These are phyloP conservation scores for Ogataea methylovora DNA, from an alignment of 805 yeast genomes.

Conservation along the genomic window DNA sequence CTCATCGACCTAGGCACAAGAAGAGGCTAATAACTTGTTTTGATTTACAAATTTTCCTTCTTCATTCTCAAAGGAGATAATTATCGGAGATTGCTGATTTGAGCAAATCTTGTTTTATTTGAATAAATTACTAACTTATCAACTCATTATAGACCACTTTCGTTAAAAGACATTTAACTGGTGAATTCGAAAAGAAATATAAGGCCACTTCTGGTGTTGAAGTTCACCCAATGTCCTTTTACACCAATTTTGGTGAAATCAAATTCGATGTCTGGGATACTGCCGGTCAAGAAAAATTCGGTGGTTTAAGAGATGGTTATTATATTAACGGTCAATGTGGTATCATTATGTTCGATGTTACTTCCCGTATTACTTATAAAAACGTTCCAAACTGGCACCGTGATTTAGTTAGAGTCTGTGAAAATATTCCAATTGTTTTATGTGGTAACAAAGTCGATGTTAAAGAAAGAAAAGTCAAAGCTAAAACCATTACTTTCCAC, in stretches of 20 bases:
- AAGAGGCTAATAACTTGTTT: background rate
- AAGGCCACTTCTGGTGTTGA: slow-evolving; percentile 99
- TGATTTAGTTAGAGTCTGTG: slow-evolving; percentile 99
- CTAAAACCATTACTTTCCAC: slow-evolving; percentile 99
- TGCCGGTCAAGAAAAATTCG: slow-evolving; percentile 99
- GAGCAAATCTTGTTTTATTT: background rate
- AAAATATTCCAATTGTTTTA: slow-evolving; percentile 96
- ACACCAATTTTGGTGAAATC: slow-evolving; percentile 97
- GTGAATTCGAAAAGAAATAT: slow-evolving; percentile 98
- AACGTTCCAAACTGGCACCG: slow-evolving; percentile 99
- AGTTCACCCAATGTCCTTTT: slow-evolving; percentile 97
- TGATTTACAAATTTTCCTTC: background rate
- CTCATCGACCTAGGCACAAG: too few species aligned
- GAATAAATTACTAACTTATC: background rate
- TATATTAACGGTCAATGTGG: slow-evolving; percentile 99
- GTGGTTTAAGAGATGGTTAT: slow-evolving; percentile 99
- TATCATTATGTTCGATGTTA: slow-evolving; percentile 99
- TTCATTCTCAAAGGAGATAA: too few species aligned
- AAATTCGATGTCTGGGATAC: slow-evolving; percentile 99
- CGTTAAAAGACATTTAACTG: slow-evolving; percentile 98
- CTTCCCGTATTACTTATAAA: slow-evolving; percentile 98
- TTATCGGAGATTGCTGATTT: too few species aligned
- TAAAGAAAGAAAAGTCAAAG: slow-evolving; percentile 99
- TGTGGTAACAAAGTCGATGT: slow-evolving; percentile 99
- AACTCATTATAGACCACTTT: slow-evolving; percentile 69